A percentile compares a stretch with the other conserved stretches of the same genome.
phyloP scores from a whole-genome alignment of 257 asterid genomes.

The Gynochthodes officinalis region DNA sequence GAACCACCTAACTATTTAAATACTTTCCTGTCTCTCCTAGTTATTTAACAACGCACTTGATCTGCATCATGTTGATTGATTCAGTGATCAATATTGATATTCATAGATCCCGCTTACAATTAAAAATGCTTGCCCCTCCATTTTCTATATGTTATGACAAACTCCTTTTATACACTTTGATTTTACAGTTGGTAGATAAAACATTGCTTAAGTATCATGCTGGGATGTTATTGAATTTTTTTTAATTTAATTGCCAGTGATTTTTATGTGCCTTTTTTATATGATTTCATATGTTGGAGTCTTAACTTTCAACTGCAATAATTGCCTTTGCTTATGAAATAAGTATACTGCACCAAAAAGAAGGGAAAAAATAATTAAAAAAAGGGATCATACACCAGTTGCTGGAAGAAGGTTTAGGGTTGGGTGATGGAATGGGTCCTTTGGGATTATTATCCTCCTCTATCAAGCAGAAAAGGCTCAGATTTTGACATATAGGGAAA shows the following conservation, averaged over 20 bases:
- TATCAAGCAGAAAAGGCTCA: background rate
- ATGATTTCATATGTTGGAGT: background rate
- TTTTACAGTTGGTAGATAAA: background rate
- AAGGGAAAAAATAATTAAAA: background rate
- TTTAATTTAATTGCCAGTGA: background rate
- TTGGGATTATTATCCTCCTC: background rate
- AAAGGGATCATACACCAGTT: background rate
- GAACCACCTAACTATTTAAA: background rate
- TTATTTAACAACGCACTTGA: background rate
- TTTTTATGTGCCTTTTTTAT: background rate
- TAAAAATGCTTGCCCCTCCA: background rate
- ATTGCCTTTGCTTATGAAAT: background rate
- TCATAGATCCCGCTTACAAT: too few species aligned
- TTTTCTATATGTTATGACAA: background rate
- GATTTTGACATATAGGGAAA: background rate
- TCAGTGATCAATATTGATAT: too few species aligned
- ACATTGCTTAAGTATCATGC: background rate
- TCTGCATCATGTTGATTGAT: too few species aligned
- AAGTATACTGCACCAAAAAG: background rate
- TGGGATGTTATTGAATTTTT: background rate
- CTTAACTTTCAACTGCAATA: background rate
- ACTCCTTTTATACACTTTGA: background rate
- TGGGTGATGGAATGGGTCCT: background rate
- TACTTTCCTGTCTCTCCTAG: background rate
- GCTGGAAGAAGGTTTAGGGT: background rate